Evolutionary conservation across 257 asterid species (phyloP).

Genomic region (Dorcoceras hygrometricum): DNA sequence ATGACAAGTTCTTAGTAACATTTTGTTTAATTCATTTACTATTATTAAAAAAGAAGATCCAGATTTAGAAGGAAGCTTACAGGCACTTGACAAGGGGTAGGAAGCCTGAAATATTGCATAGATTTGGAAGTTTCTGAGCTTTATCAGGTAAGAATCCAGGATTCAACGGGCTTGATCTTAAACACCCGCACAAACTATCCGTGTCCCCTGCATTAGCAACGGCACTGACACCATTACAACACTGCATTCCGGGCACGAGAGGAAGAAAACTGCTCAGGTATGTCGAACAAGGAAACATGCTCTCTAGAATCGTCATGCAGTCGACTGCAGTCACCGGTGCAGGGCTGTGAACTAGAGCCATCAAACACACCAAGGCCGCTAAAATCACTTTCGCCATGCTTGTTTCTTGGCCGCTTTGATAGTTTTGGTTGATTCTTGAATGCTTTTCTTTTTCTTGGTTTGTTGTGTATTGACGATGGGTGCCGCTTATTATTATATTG

Average conservation of each 20-base stretch:
- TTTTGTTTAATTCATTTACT: background rate
- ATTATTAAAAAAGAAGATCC: too few relatives aligned
- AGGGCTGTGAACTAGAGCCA: slow-evolving; percentile 8
- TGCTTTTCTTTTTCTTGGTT: background rate
- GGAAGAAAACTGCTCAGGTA: slow-evolving; percentile 14
- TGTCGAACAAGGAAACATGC: slow-evolving; percentile 12
- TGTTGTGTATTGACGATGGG: background rate
- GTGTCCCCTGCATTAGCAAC: slow-evolving; percentile 5
- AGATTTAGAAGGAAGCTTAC: slow-evolving; percentile 5
- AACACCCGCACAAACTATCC: slow-evolving; percentile 22
- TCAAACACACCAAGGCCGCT: background rate
- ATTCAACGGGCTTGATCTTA: background rate
- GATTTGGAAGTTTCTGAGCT: slow-evolving; percentile 20
- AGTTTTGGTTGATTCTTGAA: background rate
- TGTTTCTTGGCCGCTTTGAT: background rate
- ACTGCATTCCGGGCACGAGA: background rate
- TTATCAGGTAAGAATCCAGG: slow-evolving; percentile 21
- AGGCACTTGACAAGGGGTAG: slow-evolving; percentile 25
- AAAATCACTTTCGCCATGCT: slow-evolving; percentile 1
- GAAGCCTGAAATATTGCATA: slow-evolving; percentile 22
- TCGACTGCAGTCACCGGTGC: slow-evolving; percentile 9
- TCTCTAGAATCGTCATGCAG: slow-evolving; percentile 3
- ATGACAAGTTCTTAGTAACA: background rate
- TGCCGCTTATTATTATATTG: slow-evolving; percentile 17
- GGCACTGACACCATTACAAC: slow-evolving; percentile 24